Evolutionary conservation across 768 basidiomycete species (phyloP).

Genomic region (Strobilomyces echinocephalus): DNA sequence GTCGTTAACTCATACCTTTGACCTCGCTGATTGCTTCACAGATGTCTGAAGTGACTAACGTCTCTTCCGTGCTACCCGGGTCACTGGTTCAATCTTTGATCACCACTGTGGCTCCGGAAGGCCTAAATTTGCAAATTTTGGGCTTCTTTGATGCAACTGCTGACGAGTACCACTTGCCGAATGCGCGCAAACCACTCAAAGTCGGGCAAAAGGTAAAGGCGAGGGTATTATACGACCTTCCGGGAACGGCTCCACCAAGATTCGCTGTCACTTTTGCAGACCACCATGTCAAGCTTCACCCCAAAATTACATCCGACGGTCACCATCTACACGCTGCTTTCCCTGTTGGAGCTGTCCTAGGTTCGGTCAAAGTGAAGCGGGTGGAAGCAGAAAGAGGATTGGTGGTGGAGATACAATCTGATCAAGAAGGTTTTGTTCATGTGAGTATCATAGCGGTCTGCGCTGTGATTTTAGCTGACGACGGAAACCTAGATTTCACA

Average conservation of each 20-base stretch:
- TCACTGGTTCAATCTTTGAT: constrained; percentile 76
- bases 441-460: constrained; percentile 44
- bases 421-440: constrained; percentile 78
- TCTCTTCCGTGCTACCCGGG: constrained; percentile 83
- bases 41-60: constrained; percentile 74
- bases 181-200: constrained; percentile 44
- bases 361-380: constrained; percentile 64
- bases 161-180: constrained; percentile 70
- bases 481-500: constrained; percentile 73
- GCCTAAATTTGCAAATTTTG: constrained; percentile 83
- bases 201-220: constrained; percentile 77
- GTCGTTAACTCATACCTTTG: neutral
- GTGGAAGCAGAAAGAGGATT: constrained; percentile 83
- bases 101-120: constrained; percentile 66
- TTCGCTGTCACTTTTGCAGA: constrained; percentile 77
- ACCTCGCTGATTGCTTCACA: constrained; percentile 24
- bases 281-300: constrained; percentile 59
- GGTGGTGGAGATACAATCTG: constrained; percentile 58
- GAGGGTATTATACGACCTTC: constrained; percentile 77
- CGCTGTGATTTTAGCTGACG: neutral
- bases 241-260: constrained; percentile 62
- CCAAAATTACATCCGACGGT: constrained; percentile 32
- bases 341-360: constrained; percentile 70
- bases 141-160: constrained; percentile 91
- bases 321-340: constrained; percentile 50